phyloP scores from a whole-genome alignment of 2,329 filamentous ascomycete genomes.

The Penicillium thymicola region DNA sequence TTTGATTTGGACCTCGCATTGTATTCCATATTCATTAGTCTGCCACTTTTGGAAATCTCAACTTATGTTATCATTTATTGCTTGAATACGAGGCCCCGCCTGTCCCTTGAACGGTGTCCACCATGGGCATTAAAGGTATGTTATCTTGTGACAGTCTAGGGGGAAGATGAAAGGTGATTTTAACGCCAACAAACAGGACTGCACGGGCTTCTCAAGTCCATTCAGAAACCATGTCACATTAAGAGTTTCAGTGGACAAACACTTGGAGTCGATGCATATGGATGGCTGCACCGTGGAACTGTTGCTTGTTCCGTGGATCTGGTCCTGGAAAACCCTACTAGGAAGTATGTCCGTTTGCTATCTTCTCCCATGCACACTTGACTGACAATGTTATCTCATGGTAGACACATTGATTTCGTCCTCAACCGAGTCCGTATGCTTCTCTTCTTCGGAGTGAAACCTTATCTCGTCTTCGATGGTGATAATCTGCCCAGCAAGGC shows the following conservation, averaged over 20 bases:
- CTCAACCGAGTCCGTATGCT: conserved; percentile 93
- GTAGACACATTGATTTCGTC: conserved; percentile 82
- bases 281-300: conserved; percentile 93
- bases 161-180: not conserved
- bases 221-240: conserved; percentile 81
- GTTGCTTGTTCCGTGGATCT: conserved; percentile 88
- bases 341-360: conserved; percentile 58
- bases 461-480: conserved; percentile 94
- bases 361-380: not conserved
- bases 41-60: conserved; percentile 6
- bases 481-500: conserved; percentile 94
- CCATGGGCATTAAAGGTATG: conserved; percentile 48
- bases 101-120: conserved; percentile 28
- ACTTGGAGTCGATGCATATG: conserved; percentile 93
- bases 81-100: conserved; percentile 31
- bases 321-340: conserved; percentile 81
- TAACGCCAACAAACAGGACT: conserved; percentile 58
- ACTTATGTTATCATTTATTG: conserved; percentile 20
- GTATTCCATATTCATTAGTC: conserved; percentile 4
- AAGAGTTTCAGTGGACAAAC: conserved; percentile 86
- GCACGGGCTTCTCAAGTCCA: conserved; percentile 89
- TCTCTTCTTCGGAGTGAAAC: conserved; percentile 86
- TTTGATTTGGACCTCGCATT: conserved; percentile 6
- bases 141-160: not conserved
- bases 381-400: conserved; percentile 18